Percentiles rank a stretch among this genome's conserved stretches.
phyloP scores from a whole-genome alignment of 2,329 filamentous ascomycete species.

The Pseudopithomyces maydicus region DNA sequence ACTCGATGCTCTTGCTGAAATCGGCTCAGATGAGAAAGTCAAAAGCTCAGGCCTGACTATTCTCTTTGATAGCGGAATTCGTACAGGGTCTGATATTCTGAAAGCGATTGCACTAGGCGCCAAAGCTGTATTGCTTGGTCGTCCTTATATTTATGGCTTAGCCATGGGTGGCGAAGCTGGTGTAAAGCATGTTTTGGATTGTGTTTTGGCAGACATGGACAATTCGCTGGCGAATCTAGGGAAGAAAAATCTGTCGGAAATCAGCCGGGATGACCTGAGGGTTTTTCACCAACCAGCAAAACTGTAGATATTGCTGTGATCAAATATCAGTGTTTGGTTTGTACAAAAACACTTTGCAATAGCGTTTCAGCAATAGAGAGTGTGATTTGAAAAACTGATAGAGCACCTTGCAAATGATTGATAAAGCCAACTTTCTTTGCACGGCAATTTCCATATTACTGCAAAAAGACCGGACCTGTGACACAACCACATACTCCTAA shows the following conservation, averaged over 20 bases:
- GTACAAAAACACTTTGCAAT: neutral
- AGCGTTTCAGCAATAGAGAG: too few relatives aligned
- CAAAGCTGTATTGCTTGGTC: slow-evolving; percentile 41
- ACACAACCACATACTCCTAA: too few relatives aligned
- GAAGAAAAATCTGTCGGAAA: slow-evolving; percentile 33
- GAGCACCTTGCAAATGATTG: too few relatives aligned
- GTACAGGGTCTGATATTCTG: slow-evolving; percentile 42
- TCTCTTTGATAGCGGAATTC: slow-evolving; percentile 44
- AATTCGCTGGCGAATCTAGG: slow-evolving; percentile 41
- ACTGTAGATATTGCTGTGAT: slow-evolving; percentile 20
- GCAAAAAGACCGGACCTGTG: too few relatives aligned
- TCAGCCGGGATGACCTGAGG: slow-evolving; percentile 35
- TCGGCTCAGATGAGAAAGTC: slow-evolving; percentile 38
- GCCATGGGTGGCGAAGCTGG: slow-evolving; percentile 45
- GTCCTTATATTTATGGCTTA: slow-evolving; percentile 45
- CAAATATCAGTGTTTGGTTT: neutral
- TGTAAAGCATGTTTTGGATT: slow-evolving; percentile 44
- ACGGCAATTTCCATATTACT: too few relatives aligned
- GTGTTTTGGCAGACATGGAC: slow-evolving; percentile 40
- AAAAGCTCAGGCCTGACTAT: slow-evolving; percentile 36
- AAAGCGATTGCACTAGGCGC: slow-evolving; percentile 46
- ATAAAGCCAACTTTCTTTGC: too few relatives aligned
- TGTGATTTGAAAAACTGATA: too few relatives aligned
- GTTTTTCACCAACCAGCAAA: slow-evolving; percentile 30
- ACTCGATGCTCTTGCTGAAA: slow-evolving; percentile 43